These are phyloP conservation scores for Pulveroboletus frians DNA, from an alignment of 768 basidiomycete species.

Conservation along the genomic window DNA sequence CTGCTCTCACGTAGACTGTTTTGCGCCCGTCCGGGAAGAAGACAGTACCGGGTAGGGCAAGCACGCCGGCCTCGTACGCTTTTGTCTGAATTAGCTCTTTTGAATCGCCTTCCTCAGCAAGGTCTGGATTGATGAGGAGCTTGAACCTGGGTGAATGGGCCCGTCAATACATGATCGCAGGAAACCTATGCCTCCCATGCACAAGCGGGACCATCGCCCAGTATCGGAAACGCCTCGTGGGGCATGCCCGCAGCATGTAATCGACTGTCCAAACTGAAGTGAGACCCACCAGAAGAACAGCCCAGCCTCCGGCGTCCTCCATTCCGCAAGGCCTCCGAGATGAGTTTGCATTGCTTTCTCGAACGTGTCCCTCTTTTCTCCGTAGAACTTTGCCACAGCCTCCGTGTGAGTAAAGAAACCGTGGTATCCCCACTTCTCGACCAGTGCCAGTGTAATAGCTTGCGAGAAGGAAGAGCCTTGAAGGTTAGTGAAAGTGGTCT, in stretches of 20 bases:
- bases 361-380: conserved; percentile 69
- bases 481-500: conserved; percentile 66
- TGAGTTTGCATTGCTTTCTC: conserved; percentile 70
- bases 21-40: conserved; percentile 71
- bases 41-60: conserved; percentile 83
- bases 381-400: conserved; percentile 69
- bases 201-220: conserved; percentile 1
- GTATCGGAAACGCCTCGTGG: conserved; percentile 1
- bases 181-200: conserved; percentile 2
- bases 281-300: conserved; percentile 81
- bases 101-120: conserved; percentile 55
- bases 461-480: conserved; percentile 64
- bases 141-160: conserved; percentile 53
- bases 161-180: conserved; percentile 17
- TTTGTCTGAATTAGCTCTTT: conserved; percentile 64
- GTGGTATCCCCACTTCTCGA: conserved; percentile 69
- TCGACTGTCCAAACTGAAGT: conserved; percentile 8
- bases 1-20: conserved; percentile 73
- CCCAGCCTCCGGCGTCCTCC: conserved; percentile 67
- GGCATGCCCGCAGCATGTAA: conserved; percentile 3
- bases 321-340: conserved; percentile 72
- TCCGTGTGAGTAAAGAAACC: conserved; percentile 68
- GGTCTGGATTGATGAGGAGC: conserved; percentile 41
- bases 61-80: conserved; percentile 75
- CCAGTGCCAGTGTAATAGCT: conserved; percentile 51